These are phyloP conservation scores for Tephrocybe sp. DNA, from an alignment of 768 basidiomycete species.

Conservation along the genomic window DNA sequence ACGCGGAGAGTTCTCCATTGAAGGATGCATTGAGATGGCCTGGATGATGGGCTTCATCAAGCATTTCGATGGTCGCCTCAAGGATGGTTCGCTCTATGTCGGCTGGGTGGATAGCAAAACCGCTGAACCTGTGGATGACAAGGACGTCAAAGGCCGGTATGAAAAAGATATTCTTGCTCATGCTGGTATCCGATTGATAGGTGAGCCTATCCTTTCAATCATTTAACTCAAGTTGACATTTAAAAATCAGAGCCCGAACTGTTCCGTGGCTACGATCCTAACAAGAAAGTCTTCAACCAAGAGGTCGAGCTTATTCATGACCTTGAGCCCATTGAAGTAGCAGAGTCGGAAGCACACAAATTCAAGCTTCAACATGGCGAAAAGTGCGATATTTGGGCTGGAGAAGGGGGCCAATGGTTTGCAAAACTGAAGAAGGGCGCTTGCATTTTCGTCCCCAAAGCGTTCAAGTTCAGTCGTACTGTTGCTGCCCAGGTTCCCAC, in stretches of 20 bases:
- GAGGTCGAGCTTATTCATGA: slow-evolving; percentile 97
- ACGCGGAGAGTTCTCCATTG: slow-evolving; percentile 92
- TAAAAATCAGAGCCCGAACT: slow-evolving; percentile 81
- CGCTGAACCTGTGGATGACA: slow-evolving; percentile 93
- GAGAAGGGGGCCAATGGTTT: slow-evolving; percentile 92
- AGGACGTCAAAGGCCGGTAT: slow-evolving; percentile 91
- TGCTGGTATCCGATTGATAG: slow-evolving; percentile 91
- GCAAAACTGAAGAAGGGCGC: slow-evolving; percentile 99
- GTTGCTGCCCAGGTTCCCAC: slow-evolving; percentile 97
- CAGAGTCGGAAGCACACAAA: slow-evolving; percentile 86
- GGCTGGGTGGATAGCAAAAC: slow-evolving; percentile 98
- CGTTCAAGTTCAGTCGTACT: slow-evolving; percentile 89
- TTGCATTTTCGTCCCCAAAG: slow-evolving; percentile 88
- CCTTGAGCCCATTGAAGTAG: slow-evolving; percentile 92
- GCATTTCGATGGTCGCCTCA: slow-evolving; percentile 96
- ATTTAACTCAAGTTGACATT: slow-evolving; percentile 12
- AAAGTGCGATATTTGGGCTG: slow-evolving; percentile 93
- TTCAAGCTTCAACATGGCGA: slow-evolving; percentile 98
- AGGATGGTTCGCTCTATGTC: slow-evolving; percentile 88
- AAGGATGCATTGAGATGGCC: slow-evolving; percentile 99
- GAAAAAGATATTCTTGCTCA: slow-evolving; percentile 92
- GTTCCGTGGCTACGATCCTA: slow-evolving; percentile 97
- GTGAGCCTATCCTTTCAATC: slow-evolving; percentile 40
- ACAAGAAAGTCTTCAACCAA: slow-evolving; percentile 96
- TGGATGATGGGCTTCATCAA: slow-evolving; percentile 99